Conservation (phyloP, 2,329 filamentous ascomycete genomes). For the Aureobasidium pullulans region DNA sequence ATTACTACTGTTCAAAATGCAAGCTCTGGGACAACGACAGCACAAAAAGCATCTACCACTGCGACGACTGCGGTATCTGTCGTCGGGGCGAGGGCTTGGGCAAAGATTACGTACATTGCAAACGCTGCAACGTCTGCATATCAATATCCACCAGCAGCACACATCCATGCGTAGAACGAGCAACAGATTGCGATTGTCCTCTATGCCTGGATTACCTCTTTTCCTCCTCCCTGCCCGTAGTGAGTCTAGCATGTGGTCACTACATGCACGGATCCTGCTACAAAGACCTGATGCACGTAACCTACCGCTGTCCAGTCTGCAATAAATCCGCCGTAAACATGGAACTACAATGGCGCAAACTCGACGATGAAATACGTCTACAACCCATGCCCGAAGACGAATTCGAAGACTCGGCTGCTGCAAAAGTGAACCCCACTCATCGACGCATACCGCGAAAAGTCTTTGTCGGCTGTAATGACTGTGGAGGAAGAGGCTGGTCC, state of each 20-base stretch:
- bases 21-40: conserved; percentile 95
- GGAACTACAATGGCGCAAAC: conserved; percentile 86
- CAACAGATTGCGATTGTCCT: conserved; percentile 91
- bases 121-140: conserved; percentile 93
- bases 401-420: conserved; percentile 16
- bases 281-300: conserved; percentile 75
- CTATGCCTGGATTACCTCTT: conserved; percentile 98
- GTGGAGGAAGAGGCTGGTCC: conserved; percentile 76
- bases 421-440: not conserved
- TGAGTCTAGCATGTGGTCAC: conserved; percentile 93
- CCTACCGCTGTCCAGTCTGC: conserved; percentile 95
- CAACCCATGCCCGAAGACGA: conserved; percentile 75
- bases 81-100: conserved; percentile 82
- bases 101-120: conserved; percentile 98
- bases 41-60: conserved; percentile 91
- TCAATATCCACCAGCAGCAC: conserved; percentile 75
- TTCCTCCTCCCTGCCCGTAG: conserved; percentile 77
- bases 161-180: conserved; percentile 90
- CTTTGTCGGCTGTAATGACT: conserved; percentile 89
- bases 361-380: conserved; percentile 76
- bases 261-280: conserved; percentile 91
- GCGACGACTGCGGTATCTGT: conserved; percentile 91
- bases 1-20: conserved; percentile 90
- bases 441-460: conserved; percentile 42
- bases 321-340: conserved; percentile 96